Evolutionary conservation across 129 eudicot genomes (phyloP).

Genomic region (Artemisia tridentata): DNA sequence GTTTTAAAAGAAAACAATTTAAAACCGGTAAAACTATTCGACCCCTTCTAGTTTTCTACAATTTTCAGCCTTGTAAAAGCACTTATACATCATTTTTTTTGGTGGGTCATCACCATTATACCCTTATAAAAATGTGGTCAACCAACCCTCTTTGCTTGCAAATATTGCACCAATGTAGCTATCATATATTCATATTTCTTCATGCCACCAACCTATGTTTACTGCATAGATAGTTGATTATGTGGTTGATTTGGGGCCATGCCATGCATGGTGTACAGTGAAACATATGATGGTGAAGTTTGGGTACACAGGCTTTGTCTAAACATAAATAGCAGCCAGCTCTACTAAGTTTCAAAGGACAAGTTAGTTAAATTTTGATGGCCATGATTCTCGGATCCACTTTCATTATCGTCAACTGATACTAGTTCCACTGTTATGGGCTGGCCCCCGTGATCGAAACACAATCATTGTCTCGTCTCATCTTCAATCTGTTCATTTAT

Average conservation of each 20-base stretch:
- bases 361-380: slow-evolving; percentile 28
- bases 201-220: slow-evolving; percentile 25
- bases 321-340: slow-evolving; percentile 18
- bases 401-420: slow-evolving; percentile 29
- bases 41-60: too few species aligned
- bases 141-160: slow-evolving; percentile 13
- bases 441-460: slow-evolving; percentile 32
- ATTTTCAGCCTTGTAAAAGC: slow-evolving; percentile 27
- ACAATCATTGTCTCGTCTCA: slow-evolving; percentile 26
- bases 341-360: slow-evolving; percentile 33
- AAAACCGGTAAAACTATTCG: too few species aligned
- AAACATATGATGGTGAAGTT: slow-evolving; percentile 21
- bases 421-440: slow-evolving; percentile 36
- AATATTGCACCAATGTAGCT: slow-evolving; percentile 28
- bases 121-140: slow-evolving; percentile 23
- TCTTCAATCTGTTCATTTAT: slow-evolving; percentile 12
- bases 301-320: slow-evolving; percentile 35
- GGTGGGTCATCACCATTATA: slow-evolving; percentile 34
- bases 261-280: slow-evolving; percentile 31
- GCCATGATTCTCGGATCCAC: slow-evolving; percentile 51
- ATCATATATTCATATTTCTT: slow-evolving; percentile 16
- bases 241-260: slow-evolving; percentile 33
- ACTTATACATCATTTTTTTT: slow-evolving; percentile 26
- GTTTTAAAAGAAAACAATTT: too few species aligned
- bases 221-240: slow-evolving; percentile 23